phyloP scores from a whole-genome alignment of 2,329 filamentous ascomycete species.

The Colletotrichum orbiculare region DNA sequence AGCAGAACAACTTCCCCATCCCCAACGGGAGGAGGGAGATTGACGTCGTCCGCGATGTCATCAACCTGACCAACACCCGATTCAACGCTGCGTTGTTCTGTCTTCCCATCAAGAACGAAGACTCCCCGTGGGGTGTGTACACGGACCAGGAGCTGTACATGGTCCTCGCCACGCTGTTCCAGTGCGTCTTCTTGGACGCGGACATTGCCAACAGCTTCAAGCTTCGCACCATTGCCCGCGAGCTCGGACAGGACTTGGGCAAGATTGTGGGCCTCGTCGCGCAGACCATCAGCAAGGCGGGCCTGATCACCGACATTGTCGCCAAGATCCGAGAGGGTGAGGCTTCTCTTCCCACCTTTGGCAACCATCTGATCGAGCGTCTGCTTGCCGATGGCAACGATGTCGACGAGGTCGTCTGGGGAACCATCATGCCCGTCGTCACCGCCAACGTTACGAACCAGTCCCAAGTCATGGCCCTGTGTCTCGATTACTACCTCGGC shows the following conservation, averaged over 20 bases:
- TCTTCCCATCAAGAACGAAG: constrained; percentile 64
- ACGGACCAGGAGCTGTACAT: constrained; percentile 67
- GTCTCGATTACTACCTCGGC: constrained; percentile 69
- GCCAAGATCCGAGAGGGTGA: constrained; percentile 56
- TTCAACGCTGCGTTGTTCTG: constrained; percentile 66
- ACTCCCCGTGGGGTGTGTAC: constrained; percentile 62
- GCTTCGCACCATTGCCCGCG: constrained; percentile 60
- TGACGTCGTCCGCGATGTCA: constrained; percentile 54
- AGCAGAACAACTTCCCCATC: constrained; percentile 42
- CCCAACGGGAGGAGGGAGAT: constrained; percentile 44
- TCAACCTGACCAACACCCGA: constrained; percentile 64
- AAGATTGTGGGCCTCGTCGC: constrained; percentile 63
- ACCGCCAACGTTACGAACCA: constrained; percentile 69
- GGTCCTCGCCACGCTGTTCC: constrained; percentile 67
- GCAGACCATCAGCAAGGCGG: constrained; percentile 57
- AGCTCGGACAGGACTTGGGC: constrained; percentile 63
- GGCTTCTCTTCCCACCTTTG: constrained; percentile 60
- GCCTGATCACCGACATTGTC: constrained; percentile 58
- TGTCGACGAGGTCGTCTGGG: constrained; percentile 65
- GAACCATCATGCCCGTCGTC: constrained; percentile 66
- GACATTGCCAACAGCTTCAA: constrained; percentile 69
- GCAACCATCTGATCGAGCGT: constrained; percentile 65
- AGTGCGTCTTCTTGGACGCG: constrained; percentile 64
- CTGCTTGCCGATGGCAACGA: constrained; percentile 64
- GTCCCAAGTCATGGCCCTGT: constrained; percentile 66